Evolutionary conservation across 1,284 basidiomycete species (phyloP).

Genomic region (Fistulina hepatica): DNA sequence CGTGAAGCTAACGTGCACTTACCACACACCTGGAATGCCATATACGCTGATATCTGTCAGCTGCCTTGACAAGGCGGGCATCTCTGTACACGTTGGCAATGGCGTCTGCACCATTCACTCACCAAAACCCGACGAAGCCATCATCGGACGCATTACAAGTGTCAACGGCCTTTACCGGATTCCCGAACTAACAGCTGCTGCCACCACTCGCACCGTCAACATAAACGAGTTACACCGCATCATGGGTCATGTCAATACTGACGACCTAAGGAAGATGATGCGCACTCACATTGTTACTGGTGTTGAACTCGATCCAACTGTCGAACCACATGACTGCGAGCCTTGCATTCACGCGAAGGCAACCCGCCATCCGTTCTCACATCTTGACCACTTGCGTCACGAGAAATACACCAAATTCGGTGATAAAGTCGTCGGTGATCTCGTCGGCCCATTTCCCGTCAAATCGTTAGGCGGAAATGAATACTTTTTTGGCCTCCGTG

Average conservation of each 20-base stretch:
- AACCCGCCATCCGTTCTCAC: not conserved
- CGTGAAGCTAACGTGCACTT: constrained; percentile 4
- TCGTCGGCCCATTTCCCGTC: constrained; percentile 4
- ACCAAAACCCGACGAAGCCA: constrained; percentile 1
- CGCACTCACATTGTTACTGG: constrained; percentile 4
- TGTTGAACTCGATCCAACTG: constrained; percentile 5
- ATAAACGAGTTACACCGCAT: constrained; percentile 5
- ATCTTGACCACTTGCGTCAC: no score
- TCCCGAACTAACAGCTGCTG: not conserved
- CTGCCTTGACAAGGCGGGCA: constrained; percentile 6
- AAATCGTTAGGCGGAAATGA: constrained; percentile 6
- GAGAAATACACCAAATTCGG: constrained; percentile 4
- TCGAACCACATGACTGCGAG: constrained; percentile 3
- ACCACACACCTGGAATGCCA: constrained; percentile 8
- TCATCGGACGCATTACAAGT: constrained; percentile 7
- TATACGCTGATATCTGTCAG: constrained; percentile 7
- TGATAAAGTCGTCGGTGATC: constrained; percentile 4
- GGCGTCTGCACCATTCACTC: constrained; percentile 4
- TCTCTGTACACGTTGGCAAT: constrained; percentile 8
- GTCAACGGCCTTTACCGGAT: constrained; percentile 10
- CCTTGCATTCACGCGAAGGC: constrained; percentile 3
- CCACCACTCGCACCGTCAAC: not conserved
- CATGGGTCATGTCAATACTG: constrained; percentile 3
- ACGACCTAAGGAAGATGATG: constrained; percentile 7
- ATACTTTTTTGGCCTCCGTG: constrained; percentile 3